A percentile compares a stretch with the other conserved stretches of the same genome.
phyloP scores from a whole-genome alignment of 805 yeast species.

The Diddensiella transvaalensis region DNA sequence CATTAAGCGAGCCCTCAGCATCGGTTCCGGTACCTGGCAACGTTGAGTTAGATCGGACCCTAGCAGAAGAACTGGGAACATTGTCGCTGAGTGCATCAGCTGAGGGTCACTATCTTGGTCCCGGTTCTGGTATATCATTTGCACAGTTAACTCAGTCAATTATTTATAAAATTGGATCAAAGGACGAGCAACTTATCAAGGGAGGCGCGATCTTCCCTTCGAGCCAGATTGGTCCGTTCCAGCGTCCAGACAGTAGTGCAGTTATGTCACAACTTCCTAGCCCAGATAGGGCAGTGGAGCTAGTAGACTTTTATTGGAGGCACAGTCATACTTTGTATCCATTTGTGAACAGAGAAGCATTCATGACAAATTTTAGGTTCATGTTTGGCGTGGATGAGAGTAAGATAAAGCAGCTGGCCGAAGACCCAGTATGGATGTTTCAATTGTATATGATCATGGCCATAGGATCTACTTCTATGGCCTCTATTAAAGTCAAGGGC shows the following conservation, averaged over 20 bases:
- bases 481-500: slow-evolving; percentile 19
- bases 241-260: not conserved
- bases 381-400: slow-evolving; percentile 7
- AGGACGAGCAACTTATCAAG: slow-evolving; percentile 12
- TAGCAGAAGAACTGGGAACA: slow-evolving; percentile 16
- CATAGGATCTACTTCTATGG: slow-evolving; percentile 51
- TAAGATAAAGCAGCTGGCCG: slow-evolving; percentile 3
- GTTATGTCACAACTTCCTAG: slow-evolving; percentile 7
- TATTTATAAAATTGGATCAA: slow-evolving; percentile 15
- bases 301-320: slow-evolving; percentile 21
- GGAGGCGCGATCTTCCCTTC: slow-evolving; percentile 13
- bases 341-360: slow-evolving; percentile 13
- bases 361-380: slow-evolving; percentile 11
- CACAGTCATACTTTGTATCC: slow-evolving; percentile 25
- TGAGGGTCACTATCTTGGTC: slow-evolving; percentile 25
- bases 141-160: slow-evolving; percentile 23
- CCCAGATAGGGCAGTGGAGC: slow-evolving; percentile 14
- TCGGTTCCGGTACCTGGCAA: not conserved
- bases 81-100: slow-evolving; percentile 21
- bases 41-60: not conserved
- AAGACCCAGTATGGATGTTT: slow-evolving; percentile 33
- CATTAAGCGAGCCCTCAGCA: not conserved
- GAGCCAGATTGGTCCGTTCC: not conserved
- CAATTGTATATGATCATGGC: slow-evolving; percentile 53
- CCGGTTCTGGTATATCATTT: slow-evolving; percentile 25